Percentiles rank a stretch among this genome's conserved stretches.
These are phyloP conservation scores for Macroventuria anomochaeta DNA, from an alignment of 2,329 filamentous ascomycete genomes.

Conservation along the genomic window DNA sequence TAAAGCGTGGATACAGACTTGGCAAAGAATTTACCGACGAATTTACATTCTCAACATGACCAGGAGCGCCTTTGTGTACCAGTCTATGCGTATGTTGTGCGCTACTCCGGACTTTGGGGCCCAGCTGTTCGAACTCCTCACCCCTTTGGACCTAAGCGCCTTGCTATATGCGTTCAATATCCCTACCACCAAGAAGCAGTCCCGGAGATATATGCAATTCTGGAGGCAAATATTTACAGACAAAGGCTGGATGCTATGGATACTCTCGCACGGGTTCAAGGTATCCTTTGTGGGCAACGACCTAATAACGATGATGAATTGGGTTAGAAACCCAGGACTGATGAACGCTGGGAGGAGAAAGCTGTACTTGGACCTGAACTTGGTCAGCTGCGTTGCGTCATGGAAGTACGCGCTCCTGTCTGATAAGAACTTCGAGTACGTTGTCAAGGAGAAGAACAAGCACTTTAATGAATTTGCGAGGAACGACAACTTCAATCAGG, in stretches of 20 bases:
- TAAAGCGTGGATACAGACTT: too few species aligned
- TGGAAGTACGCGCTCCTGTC: background rate
- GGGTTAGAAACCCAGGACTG: background rate
- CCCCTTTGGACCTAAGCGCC: too few species aligned
- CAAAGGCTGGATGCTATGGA: background rate
- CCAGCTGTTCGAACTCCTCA: too few species aligned
- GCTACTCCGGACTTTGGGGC: too few species aligned
- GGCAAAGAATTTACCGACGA: too few species aligned
- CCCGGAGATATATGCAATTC: background rate
- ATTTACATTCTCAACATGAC: too few species aligned
- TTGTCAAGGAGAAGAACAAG: conserved; percentile 1
- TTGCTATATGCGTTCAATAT: too few species aligned
- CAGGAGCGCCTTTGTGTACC: too few species aligned
- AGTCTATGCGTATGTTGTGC: too few species aligned
- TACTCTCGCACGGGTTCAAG: background rate
- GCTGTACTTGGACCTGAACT: background rate
- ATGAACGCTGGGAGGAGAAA: background rate
- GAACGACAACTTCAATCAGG: background rate
- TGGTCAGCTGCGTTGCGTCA: background rate
- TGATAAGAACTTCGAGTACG: background rate
- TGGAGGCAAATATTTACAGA: conserved; percentile 3
- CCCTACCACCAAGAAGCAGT: too few species aligned
- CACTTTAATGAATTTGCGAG: background rate
- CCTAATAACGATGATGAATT: background rate
- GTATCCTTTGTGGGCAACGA: background rate